Conservation (phyloP, 768 basidiomycete genomes). For the Leccinum ochraceum region DNA sequence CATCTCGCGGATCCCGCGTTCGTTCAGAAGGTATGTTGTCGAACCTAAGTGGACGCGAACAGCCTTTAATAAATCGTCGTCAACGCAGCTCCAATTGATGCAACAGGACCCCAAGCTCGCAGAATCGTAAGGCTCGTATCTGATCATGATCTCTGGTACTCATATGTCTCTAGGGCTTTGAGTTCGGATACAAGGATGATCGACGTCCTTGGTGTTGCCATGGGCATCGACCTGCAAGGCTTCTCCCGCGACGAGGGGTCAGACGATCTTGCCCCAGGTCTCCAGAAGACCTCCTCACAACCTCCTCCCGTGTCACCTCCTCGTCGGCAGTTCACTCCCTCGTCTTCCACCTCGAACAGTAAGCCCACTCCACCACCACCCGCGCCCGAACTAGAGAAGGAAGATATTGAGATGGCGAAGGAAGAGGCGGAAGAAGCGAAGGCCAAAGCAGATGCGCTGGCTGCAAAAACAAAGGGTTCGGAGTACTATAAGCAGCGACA, state of each 20-base stretch:
- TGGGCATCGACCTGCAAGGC: slow-evolving; percentile 92
- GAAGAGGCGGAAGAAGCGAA: slow-evolving; percentile 69
- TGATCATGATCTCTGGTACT: slow-evolving; percentile 2
- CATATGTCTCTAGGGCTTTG: slow-evolving; percentile 44
- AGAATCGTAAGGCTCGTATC: slow-evolving; percentile 43
- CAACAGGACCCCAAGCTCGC: slow-evolving; percentile 71
- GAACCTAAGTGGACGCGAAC: not conserved
- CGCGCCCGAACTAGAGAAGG: slow-evolving; percentile 34
- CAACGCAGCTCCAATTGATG: slow-evolving; percentile 56
- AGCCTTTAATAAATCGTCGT: not conserved
- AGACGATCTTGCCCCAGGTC: slow-evolving; percentile 69
- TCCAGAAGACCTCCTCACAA: slow-evolving; percentile 31
- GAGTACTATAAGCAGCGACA: slow-evolving; percentile 85
- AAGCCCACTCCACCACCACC: slow-evolving; percentile 42
- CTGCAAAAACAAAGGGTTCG: slow-evolving; percentile 74
- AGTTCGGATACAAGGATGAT: slow-evolving; percentile 87
- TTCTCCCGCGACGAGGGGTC: slow-evolving; percentile 84
- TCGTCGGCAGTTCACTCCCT: slow-evolving; percentile 36
- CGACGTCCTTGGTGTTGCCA: slow-evolving; percentile 86
- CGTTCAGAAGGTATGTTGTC: slow-evolving; percentile 55
- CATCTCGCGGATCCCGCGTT: slow-evolving; percentile 85
- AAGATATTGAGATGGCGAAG: slow-evolving; percentile 60
- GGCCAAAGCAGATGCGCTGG: slow-evolving; percentile 76
- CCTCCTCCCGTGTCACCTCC: slow-evolving; percentile 28
- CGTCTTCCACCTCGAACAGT: slow-evolving; percentile 34